A percentile compares a stretch with the other conserved stretches of the same genome.
These are phyloP conservation scores for Microthyrium microscopicum DNA, from an alignment of 2,329 filamentous ascomycete species.

Conservation along the genomic window DNA sequence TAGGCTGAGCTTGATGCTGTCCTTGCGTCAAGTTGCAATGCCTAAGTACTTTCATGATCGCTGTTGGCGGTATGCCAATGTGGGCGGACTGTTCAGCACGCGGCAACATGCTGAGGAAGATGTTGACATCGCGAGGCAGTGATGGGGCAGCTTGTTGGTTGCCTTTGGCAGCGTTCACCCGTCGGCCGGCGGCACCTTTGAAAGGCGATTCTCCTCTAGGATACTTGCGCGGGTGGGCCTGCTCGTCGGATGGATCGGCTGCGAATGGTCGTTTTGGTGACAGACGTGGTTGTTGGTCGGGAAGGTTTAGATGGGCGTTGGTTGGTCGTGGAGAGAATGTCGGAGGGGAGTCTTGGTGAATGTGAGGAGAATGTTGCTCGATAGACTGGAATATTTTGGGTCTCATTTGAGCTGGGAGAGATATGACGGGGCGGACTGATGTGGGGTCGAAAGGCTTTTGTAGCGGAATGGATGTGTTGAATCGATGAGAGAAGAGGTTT, in stretches of 20 bases:
- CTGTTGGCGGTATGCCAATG: too few species aligned
- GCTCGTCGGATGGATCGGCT: constrained; percentile 51
- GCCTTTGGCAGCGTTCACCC: constrained; percentile 40
- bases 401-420: constrained; percentile 48
- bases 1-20: too few species aligned
- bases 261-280: constrained; percentile 32
- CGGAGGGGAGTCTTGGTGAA: constrained; percentile 5
- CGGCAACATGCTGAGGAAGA: constrained; percentile 54
- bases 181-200: constrained; percentile 75
- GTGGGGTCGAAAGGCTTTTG: constrained; percentile 66
- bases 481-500: constrained; percentile 64
- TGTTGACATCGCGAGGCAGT: constrained; percentile 47
- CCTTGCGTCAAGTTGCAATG: too few species aligned
- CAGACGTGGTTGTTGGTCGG: constrained; percentile 13
- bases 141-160: constrained; percentile 35
- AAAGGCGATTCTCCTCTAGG: constrained; percentile 80
- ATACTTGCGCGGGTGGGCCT: constrained; percentile 53
- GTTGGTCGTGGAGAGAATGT: not conserved
- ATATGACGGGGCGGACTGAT: constrained; percentile 65
- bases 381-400: constrained; percentile 16
- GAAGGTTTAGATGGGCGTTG: constrained; percentile 11
- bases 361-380: constrained; percentile 5
- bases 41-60: too few species aligned
- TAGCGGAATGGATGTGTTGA: constrained; percentile 26
- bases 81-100: constrained; percentile 42